Base-by-base conservation (phyloP, 306 rosid species). In the Lathyrus sativus region DNA sequence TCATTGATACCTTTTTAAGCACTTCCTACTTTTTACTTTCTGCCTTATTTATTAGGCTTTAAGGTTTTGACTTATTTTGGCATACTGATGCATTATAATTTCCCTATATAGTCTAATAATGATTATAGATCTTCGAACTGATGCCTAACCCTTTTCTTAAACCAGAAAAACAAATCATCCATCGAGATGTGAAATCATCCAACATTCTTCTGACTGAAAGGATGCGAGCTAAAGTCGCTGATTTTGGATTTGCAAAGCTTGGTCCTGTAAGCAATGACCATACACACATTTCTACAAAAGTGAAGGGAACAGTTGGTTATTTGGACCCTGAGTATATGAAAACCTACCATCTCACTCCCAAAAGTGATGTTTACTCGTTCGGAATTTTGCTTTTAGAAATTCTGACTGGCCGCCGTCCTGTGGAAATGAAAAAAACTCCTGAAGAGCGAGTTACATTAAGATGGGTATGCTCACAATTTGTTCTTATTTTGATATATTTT, bases 301-400 rank as follows among this genome's bases (percentile, higher is more conserved):
- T 95, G 88, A 95, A 90, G 75, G 99, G 99, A 78, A 95, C 99
- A 63, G 96, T 95, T n/a, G 99, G 99, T 76, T 95, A 95, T 79
- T 83, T 95, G 65, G 99, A 95, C 59, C 99, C 99, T 0, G 99
- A 95, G 80, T 95, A 95, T 55, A 95, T 95, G 97, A 95, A 83
- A 82, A 95, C 99, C 51, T 82, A 82, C 76, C 95, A 90, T 70
- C 99, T 95, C 86, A 95, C 97, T 44, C 37, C 92, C 65, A 95
- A 83, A 78, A 95, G 99, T 76, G 99, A 95, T 60, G 99, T 95
- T 59, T 95, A 87, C 88, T 95, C 99, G 3, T 95, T 95, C 62
- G 99, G 99, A 63, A 76, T 95, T 71, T 82, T 95, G 81, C 95
- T 95, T 24, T 59, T 88, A 43, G 99, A 95, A 76, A 95, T 95